Percentiles rank a stretch among this genome's conserved stretches.
Evolutionary conservation across 768 basidiomycete species (phyloP).

Genomic region (Serendipita indica): DNA sequence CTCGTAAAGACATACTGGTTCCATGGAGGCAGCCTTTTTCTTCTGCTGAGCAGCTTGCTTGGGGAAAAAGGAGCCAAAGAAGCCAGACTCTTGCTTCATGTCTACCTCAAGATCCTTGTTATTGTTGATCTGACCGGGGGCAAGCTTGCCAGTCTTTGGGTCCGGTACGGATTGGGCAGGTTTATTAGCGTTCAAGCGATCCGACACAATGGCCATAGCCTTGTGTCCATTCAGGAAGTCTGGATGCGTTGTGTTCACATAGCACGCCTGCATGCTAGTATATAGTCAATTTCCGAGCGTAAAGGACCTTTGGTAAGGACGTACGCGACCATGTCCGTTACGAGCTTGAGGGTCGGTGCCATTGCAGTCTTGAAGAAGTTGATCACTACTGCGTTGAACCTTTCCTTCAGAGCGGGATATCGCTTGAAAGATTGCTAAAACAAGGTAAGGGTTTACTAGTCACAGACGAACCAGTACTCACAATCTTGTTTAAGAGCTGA

Average conservation of each 20-base stretch:
- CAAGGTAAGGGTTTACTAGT: conserved; percentile 5
- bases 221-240: conserved; percentile 97
- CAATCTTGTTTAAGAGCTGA: conserved; percentile 80
- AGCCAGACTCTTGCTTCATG: conserved; percentile 69
- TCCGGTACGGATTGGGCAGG: conserved; percentile 47
- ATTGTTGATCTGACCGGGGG: conserved; percentile 63
- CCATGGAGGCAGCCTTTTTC: conserved; percentile 43
- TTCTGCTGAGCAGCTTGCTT: conserved; percentile 35
- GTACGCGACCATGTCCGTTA: conserved; percentile 80
- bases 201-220: conserved; percentile 81
- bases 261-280: conserved; percentile 89
- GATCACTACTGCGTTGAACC: conserved; percentile 91
- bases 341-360: conserved; percentile 89
- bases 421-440: conserved; percentile 85
- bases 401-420: conserved; percentile 89
- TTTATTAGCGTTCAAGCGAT: conserved; percentile 70
- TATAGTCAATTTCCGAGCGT: conserved; percentile 1
- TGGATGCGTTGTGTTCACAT: conserved; percentile 97
- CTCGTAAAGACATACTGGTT: conserved; percentile 29
- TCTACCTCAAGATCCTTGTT: conserved; percentile 91
- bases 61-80: conserved; percentile 96
- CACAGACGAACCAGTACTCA: conserved; percentile 27
- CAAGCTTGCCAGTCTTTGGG: conserved; percentile 51
- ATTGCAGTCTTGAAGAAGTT: conserved; percentile 93
- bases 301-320: conserved; percentile 22